Base-by-base conservation (phyloP, 2,329 filamentous ascomycete genomes). In the Ophiostoma sp. region DNA sequence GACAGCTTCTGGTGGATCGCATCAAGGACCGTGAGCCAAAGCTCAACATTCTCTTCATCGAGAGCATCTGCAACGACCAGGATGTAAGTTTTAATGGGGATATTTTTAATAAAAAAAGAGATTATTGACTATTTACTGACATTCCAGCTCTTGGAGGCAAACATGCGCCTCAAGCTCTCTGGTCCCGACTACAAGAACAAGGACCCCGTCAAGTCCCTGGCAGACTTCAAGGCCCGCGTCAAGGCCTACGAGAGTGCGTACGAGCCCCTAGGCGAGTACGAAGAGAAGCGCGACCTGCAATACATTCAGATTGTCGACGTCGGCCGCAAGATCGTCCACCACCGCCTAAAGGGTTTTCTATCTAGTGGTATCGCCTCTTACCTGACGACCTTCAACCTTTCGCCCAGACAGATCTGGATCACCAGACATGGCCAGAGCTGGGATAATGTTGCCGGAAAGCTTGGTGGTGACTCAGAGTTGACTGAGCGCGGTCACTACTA, bases 301-400 rank as follows among this genome's bases (percentile, higher is more conserved):
- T 99, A 96, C 77, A 96, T 99, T 73, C 93, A 93, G 83, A 97
- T 98, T 91, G 92, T 98, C 74, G 95, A 99, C 78, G 95, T 99
- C 2, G 95, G 95, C 60, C 89, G 94, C 72, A 99, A 99, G 80
- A 86, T 98, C 72, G 89, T 98, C 62, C 91, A 94, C 66, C 91
- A 96, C 78, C 91, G 95, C 73, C 89, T 97, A 72, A 90, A 90
- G 74, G 95, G 95, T 6, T 99, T 99, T 79, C 84, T 99, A 67
- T 93, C 93, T 71, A 92, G 91, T 54, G 92, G 95, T 73, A 95
- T 96, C 70, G 93, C 95, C 70, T 96, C 94, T 74, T 99, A 98
- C 76, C 85, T 99, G 11, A 90, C 95, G 65, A 98, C 96, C 75
- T 99, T 99, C 84, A 98, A 99, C 76, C 86, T 99, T 20, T 92